Base-by-base conservation (phyloP, 495 filamentous ascomycete genomes). In the Podospora sp. region DNA sequence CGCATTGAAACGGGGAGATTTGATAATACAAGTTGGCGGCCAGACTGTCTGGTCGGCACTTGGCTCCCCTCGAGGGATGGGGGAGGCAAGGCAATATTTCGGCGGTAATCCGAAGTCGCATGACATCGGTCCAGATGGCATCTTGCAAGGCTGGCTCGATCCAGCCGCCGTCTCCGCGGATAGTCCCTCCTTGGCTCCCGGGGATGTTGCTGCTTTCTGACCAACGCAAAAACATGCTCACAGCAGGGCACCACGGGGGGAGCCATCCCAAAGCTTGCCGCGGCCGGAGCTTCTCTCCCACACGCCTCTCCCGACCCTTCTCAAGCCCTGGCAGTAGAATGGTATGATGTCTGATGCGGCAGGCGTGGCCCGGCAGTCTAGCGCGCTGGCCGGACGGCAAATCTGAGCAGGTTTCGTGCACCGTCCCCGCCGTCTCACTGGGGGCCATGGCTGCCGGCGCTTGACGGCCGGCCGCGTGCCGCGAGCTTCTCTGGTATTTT, bases 331-430 rank as follows among this genome's bases (percentile, higher is more conserved):
- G 35, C 40, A 18, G 40, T 50, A 14, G 46, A 50, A 51, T 62
- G 60, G 24, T 52, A 52, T 63, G 61, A 52, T 55, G 60, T 33
- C 20, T 25, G 49, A 9, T 25, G 49, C 49, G 29, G 24, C 46
- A 55, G 49, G 62, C 26, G 20, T 35, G 20, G 40, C 25, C 29
- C 35, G 20, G 56, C 56, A 66, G 24, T 46, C 53, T 60, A 60
- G 59, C 22, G 59, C 65, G 29, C 21, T 62, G 65, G 29, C 58
- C 65, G 65, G 51, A 62, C 57, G 65, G 29, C 29, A 63, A 62
- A 57, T 36, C 52, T 65, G 63, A 65, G 63, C 63, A 65, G 49
- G 63, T 65, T 65, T 46, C 25, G 22, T 51, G 27, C 18, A 35
- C 52, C 63, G 63, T 65, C 26, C 27, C 62, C 25, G 50, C 6